Evolutionary conservation across 2,329 filamentous ascomycete species (phyloP).

Genomic region (Stagonosporopsis cucurbitacearum): DNA sequence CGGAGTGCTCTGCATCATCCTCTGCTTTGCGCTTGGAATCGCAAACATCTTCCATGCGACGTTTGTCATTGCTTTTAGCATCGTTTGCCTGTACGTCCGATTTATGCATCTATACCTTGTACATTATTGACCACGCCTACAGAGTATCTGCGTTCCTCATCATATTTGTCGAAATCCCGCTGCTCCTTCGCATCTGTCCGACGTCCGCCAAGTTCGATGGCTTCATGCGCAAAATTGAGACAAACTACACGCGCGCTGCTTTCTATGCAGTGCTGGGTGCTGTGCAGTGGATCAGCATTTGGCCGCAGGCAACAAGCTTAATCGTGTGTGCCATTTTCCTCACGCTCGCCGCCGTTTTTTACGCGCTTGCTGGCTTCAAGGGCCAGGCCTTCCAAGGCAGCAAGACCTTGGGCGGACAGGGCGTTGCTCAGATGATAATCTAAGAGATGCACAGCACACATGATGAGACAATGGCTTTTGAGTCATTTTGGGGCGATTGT

Average conservation of each 20-base stretch:
- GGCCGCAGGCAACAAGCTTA: slow-evolving; percentile 69
- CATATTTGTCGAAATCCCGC: slow-evolving; percentile 74
- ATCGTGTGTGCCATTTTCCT: slow-evolving; percentile 87
- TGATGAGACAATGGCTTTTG: too few relatives aligned
- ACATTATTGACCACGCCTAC: slow-evolving; percentile 15
- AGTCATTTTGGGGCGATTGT: neutral
- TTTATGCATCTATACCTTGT: neutral
- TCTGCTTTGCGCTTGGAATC: slow-evolving; percentile 72
- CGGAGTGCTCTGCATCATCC: slow-evolving; percentile 66
- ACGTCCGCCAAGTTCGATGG: slow-evolving; percentile 88
- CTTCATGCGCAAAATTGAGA: slow-evolving; percentile 89
- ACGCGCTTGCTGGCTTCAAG: slow-evolving; percentile 78
- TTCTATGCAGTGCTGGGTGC: slow-evolving; percentile 83
- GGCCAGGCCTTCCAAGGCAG: slow-evolving; percentile 87
- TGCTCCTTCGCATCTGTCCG: slow-evolving; percentile 96
- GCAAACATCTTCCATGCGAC: slow-evolving; percentile 71
- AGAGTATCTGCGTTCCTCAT: slow-evolving; percentile 58
- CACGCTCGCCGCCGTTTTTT: slow-evolving; percentile 78
- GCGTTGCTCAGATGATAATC: slow-evolving; percentile 98
- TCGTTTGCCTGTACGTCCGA: slow-evolving; percentile 56
- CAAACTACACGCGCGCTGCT: slow-evolving; percentile 93
- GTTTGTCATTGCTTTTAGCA: slow-evolving; percentile 64
- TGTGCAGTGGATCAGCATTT: slow-evolving; percentile 83
- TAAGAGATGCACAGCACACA: slow-evolving; percentile 17
- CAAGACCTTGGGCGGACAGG: slow-evolving; percentile 93